A percentile compares a stretch with the other conserved stretches of the same genome.
Evolutionary conservation across 306 rosid species (phyloP).

Genomic region (Vigna nakashimae): DNA sequence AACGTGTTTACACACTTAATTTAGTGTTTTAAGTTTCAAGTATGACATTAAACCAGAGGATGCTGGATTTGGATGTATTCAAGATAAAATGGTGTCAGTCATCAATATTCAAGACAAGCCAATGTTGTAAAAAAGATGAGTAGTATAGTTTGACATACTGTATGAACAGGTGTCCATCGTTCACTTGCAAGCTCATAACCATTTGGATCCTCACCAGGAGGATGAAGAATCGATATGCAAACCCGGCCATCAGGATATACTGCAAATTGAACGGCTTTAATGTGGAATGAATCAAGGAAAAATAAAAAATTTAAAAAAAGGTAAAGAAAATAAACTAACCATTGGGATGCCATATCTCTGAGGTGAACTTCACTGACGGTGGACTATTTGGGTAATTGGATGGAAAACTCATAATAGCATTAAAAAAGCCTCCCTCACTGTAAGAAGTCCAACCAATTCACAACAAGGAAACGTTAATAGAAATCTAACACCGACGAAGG

Average conservation of each 20-base stretch:
- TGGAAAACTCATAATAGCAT: conserved; percentile 95
- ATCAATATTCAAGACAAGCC: conserved; percentile 20
- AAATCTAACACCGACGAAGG: conserved; percentile 3
- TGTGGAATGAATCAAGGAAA: conserved; percentile 8
- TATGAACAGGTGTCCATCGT: conserved; percentile 99
- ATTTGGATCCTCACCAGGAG: conserved; percentile 98
- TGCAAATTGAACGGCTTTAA: conserved; percentile 46
- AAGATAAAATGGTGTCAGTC: conserved; percentile 1
- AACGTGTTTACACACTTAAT: neutral
- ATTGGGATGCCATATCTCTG: conserved; percentile 97
- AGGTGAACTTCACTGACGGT: conserved; percentile 84
- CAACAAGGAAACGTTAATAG: conserved; percentile 25
- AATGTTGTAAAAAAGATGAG: neutral
- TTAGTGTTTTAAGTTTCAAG: neutral
- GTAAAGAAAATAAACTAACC: conserved; percentile 54
- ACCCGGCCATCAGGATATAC: conserved; percentile 99
- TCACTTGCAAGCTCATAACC: conserved; percentile 99
- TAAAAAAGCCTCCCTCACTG: conserved; percentile 97
- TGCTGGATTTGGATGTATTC: neutral
- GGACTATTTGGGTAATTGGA: conserved; percentile 96
- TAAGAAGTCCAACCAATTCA: conserved; percentile 37
- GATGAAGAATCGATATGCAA: conserved; percentile 98
- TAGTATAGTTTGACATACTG: conserved; percentile 56
- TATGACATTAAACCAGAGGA: conserved; percentile 3
- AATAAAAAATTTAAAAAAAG: neutral